A percentile compares a stretch with the other conserved stretches of the same genome.
Conservation (phyloP, 1,284 basidiomycete genomes). For the Papiliotrema terrestris region DNA sequence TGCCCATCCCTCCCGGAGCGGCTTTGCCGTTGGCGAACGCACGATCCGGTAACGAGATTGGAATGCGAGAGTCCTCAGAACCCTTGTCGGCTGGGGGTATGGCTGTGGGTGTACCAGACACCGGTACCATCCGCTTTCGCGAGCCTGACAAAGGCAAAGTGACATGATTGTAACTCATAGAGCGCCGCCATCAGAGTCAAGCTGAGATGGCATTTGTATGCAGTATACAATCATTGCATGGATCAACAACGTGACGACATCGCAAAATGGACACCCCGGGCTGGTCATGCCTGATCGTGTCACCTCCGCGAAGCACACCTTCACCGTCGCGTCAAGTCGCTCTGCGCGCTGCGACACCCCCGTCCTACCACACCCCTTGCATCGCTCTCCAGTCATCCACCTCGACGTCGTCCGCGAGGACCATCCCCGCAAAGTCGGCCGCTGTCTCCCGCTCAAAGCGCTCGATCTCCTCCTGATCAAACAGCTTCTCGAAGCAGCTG, state of each 20-base stretch:
- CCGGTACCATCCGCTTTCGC: not conserved
- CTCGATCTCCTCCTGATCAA: conserved; percentile 39
- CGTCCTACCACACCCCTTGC: conserved; percentile 20
- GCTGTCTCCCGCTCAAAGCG: conserved; percentile 27
- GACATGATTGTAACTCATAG: no score
- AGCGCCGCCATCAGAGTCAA: no score
- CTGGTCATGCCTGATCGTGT: no score
- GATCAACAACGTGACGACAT: no score
- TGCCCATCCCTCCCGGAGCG: not conserved
- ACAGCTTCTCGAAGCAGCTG: conserved; percentile 42
- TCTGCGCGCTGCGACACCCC: no score
- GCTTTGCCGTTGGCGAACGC: not conserved
- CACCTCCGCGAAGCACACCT: no score
- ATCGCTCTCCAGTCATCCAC: conserved; percentile 15
- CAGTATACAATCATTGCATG: no score
- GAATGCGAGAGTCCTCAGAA: not conserved
- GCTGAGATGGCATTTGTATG: no score
- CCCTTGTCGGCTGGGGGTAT: no score
- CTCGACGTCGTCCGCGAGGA: conserved; percentile 7
- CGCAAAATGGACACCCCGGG: no score
- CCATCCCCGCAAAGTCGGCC: conserved; percentile 8
- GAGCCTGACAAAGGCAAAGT: not conserved
- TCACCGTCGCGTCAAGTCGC: no score
- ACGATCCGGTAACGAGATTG: not conserved
- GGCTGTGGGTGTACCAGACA: not conserved